Base-by-base conservation (phyloP, 305 asterid genomes). In the Fraxinus baroniana region DNA sequence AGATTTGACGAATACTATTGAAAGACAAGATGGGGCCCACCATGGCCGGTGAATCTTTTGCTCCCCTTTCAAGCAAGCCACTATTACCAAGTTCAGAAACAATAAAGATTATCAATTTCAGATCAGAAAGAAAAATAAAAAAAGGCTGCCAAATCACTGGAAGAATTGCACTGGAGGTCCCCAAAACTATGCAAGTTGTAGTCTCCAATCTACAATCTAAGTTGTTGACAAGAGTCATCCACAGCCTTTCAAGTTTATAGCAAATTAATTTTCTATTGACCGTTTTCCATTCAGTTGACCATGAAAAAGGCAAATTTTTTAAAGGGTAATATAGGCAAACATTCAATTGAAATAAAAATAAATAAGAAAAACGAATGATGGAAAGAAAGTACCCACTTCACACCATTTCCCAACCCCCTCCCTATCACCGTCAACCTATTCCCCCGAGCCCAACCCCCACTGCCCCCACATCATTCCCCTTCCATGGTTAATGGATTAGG, bases 41-140 rank as follows among this genome's bases (percentile, higher is more conserved):
- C 99, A 96, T 5, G 98, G 99, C 84, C 92, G 87, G 26, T 93
- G 97, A 22, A 94, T 90, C 87, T 90, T 96, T 86, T 96, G 98
- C 88, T 96, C 99, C 86, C 99, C 99, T 89, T 94, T 96, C 91
- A 96, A 91, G 92, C 99, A 95, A 49, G 99, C 99, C 88, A 95
- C 99, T 95, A 74, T 72, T 72, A 78, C 66, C 81, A 91, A 33
- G 83, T 33, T 78, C 55, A 41, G 18, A 79, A 62, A 80, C 87
- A 78, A 83, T 78, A 41, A 37, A 39, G 35, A 83, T 79, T 83
- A 4, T 36, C 44, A 37, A 78, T 70, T 73, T 70, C 78, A 75
- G 15, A 33, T 41, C 46, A 75, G 17, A 66, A 73, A 37, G 57
- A 28, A 28, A 17, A 77, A 46, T 46, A 46, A 13, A 46, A 46